Evolutionary conservation across 371 early-diverging fungal species (phyloP).

Genomic region (Conidiobolus incongruus): DNA sequence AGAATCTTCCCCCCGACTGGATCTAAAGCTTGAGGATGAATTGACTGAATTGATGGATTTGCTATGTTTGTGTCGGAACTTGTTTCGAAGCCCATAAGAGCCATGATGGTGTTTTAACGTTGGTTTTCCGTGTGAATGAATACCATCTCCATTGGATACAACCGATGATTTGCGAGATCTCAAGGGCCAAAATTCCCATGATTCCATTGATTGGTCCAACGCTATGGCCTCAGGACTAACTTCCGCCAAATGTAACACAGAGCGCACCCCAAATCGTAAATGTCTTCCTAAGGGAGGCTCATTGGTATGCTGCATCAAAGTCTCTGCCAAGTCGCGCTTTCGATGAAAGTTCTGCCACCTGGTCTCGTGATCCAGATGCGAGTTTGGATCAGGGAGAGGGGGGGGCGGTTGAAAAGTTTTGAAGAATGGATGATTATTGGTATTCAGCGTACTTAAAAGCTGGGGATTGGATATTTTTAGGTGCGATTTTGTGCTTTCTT

Average conservation of each 20-base stretch:
- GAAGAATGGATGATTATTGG: too few relatives aligned
- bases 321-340: constrained; percentile 12
- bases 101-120: too few relatives aligned
- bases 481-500: too few relatives aligned
- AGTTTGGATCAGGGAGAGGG: background rate
- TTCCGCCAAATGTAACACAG: constrained; percentile 14
- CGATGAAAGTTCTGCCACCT: constrained; percentile 13
- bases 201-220: constrained; percentile 5
- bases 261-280: constrained; percentile 16
- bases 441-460: too few relatives aligned
- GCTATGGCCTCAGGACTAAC: constrained; percentile 17
- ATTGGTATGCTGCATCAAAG: constrained; percentile 10
- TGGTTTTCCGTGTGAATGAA: too few relatives aligned
- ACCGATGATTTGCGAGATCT: too few relatives aligned
- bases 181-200: constrained; percentile 1
- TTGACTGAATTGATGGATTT: background rate
- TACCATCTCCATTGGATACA: too few relatives aligned
- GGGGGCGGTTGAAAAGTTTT: constrained; percentile 1
- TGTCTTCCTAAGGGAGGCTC: constrained; percentile 17
- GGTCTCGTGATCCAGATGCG: constrained; percentile 10
- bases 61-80: constrained; percentile 2
- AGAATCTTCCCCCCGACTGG: too few relatives aligned
- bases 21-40: background rate
- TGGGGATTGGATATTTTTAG: too few relatives aligned
- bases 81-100: background rate